Percentiles rank a stretch among this genome's conserved stretches.
Conservation (phyloP, 768 basidiomycete genomes). For the Hydnomerulius pinastri region DNA sequence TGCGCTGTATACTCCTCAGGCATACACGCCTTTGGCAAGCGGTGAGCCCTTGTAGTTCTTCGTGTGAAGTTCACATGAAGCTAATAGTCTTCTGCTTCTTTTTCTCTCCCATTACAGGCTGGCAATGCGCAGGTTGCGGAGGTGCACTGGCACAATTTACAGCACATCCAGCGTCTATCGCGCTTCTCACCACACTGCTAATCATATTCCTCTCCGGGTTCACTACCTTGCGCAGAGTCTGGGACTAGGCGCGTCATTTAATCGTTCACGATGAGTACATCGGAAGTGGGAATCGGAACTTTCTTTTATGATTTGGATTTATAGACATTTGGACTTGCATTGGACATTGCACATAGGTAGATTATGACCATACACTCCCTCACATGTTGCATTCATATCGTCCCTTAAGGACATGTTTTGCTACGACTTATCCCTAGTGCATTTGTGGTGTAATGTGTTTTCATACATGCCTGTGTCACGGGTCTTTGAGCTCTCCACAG, state of each 20-base stretch:
- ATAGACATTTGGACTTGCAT: slow-evolving; percentile 33
- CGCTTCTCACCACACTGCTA: slow-evolving; percentile 33
- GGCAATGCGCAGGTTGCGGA: slow-evolving; percentile 31
- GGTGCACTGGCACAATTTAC: slow-evolving; percentile 31
- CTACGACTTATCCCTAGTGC: slow-evolving; percentile 12
- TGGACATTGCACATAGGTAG: slow-evolving; percentile 31
- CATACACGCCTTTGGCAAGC: slow-evolving; percentile 56
- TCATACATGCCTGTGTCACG: slow-evolving; percentile 7
- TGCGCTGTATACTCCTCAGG: slow-evolving; percentile 61
- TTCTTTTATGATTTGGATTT: slow-evolving; percentile 10
- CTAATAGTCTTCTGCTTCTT: neutral
- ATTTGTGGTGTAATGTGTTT: slow-evolving; percentile 25
- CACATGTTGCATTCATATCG: slow-evolving; percentile 23
- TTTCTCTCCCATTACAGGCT: slow-evolving; percentile 21
- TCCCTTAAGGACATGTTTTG: slow-evolving; percentile 1
- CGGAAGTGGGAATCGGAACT: slow-evolving; percentile 4
- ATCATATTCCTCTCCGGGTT: slow-evolving; percentile 36
- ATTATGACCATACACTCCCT: slow-evolving; percentile 18
- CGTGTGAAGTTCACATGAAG: neutral
- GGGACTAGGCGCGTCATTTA: slow-evolving; percentile 19
- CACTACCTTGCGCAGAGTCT: slow-evolving; percentile 33
- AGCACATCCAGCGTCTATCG: slow-evolving; percentile 34
- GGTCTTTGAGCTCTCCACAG: no score
- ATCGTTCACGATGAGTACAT: neutral
- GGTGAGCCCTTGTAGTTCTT: slow-evolving; percentile 21